These are phyloP conservation scores for Pistacia atlantica DNA, from an alignment of 345 rosid genomes.

Conservation along the genomic window DNA sequence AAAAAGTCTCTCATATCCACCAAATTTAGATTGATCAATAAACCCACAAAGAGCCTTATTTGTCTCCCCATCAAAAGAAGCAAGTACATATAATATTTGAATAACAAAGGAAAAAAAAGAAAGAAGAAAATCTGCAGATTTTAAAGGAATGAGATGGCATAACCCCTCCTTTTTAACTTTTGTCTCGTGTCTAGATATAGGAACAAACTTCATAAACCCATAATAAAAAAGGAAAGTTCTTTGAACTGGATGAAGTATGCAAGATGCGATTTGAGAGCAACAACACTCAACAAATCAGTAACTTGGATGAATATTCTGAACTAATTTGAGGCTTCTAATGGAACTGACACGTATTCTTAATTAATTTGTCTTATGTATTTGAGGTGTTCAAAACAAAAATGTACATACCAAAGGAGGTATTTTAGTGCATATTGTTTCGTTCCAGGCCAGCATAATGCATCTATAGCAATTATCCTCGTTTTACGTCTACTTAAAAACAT, in stretches of 20 bases:
- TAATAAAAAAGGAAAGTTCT: neutral
- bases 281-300: neutral
- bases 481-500: constrained; percentile 59
- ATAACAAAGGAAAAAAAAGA: neutral
- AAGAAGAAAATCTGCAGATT: neutral
- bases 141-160: neutral
- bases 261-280: neutral
- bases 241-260: neutral
- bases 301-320: neutral
- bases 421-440: constrained; percentile 53
- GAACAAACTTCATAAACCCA: neutral
- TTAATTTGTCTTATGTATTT: neutral
- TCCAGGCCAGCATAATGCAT: constrained; percentile 71
- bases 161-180: neutral
- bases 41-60: constrained; percentile 96
- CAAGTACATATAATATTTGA: neutral
- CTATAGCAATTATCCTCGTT: constrained; percentile 77
- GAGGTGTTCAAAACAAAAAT: constrained; percentile 5
- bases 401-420: constrained; percentile 68
- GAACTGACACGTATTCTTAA: neutral
- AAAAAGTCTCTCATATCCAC: constrained; percentile 36
- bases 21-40: constrained; percentile 46
- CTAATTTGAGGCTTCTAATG: neutral
- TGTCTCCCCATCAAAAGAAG: constrained; percentile 66
- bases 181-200: neutral